Evolutionary conservation across 768 basidiomycete genomes (phyloP), one percentile per base, ranked within the genome.

Genomic region (Termitomyces sp.): DNA sequence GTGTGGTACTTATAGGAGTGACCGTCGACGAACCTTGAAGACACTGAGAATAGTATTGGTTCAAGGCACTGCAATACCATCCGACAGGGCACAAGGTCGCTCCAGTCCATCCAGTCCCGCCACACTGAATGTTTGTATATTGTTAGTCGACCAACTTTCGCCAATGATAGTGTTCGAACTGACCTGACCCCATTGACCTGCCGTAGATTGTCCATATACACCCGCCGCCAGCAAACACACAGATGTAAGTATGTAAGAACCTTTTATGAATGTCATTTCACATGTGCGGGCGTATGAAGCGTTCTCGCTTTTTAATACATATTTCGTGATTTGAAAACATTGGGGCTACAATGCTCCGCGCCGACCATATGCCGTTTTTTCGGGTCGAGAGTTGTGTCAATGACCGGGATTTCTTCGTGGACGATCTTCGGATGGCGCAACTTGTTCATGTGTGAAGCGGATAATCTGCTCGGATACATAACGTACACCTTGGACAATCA

Each of bases 21-120:
- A 61, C 55, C 5, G 70, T 64, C 6, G 72, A 60, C 1, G 72
- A 67, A 35, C 76, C 77, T n/a, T 75, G 78, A 37, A 83, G 72
- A 62, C 82, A 83, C 62, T 82, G 82, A 3, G 76, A 81, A 64
- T 81, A 83, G 57, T 73, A 83, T 10, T 68, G 60, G 61, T 79
- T 81, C 8, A 72, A 66, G 43, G 66, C 65, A 2, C 68, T 76
- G 67, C 81, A 83, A 7, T 68, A 66, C 71, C 73, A 78, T 23
- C 80, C 80, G 2, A 70, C 67, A 5, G 75, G 70, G 57, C 81
- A 85, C 3, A 68, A 65, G 3, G 81, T 83, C 8, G 80, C 67
- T 12, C 82, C 82, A 8, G 74, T 66, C 78, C 79, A 83, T 3
- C 77, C 79, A 49, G 68, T 72, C 8, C 80, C 80, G 45, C 80